Evolutionary conservation across 2,329 filamentous ascomycete species (phyloP), one percentile per base, ranked within the genome.

Genomic region (Aureobasidium sp.): DNA sequence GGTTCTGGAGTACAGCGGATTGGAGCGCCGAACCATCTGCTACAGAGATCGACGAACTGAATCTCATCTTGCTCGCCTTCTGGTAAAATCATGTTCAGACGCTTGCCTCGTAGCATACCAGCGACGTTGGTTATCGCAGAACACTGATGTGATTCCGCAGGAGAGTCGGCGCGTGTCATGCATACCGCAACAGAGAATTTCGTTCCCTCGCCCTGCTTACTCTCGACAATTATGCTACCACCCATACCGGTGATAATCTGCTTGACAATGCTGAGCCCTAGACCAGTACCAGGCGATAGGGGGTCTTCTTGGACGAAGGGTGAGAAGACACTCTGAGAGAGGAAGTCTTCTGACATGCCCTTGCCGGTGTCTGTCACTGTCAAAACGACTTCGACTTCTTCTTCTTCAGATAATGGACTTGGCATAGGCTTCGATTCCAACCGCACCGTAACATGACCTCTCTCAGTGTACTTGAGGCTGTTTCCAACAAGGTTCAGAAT

Each of bases 231-330:
- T 37, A 73, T 66, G 1, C 60, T 63, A 2, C 65, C 70, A 2
- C 63, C 63, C 15, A 72, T 60, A 4, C 64, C 57, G 13, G 67
- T 64, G 1, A 68, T 65, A 11, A 73, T 65, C 17, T 68, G 63
- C 21, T 80, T 79, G 23, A 87, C 79, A 5, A 89, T 82, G 43
- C 83, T 86, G 54, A 90, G 71, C 0, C 87, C 87, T 0, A 89
- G 74, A 0, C 86, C 86, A 0, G 83, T 82, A 0, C 86, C 86
- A 0, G 82, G 79, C 0, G 80, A 77, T 1, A 89, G 69, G 0
- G 75, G 73, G 49, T 88, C 79, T 66, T 89, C 87, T 62, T 89
- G 86, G 0, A 77, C 72, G 62, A 88, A 89, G 0, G 85, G 82
- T 0, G 79, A 81, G 68, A 85, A 89, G 0, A 89, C 71, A 15